These are phyloP conservation scores for Mucor ambiguus DNA, from an alignment of 371 early-diverging fungal species.

Conservation along the genomic window DNA sequence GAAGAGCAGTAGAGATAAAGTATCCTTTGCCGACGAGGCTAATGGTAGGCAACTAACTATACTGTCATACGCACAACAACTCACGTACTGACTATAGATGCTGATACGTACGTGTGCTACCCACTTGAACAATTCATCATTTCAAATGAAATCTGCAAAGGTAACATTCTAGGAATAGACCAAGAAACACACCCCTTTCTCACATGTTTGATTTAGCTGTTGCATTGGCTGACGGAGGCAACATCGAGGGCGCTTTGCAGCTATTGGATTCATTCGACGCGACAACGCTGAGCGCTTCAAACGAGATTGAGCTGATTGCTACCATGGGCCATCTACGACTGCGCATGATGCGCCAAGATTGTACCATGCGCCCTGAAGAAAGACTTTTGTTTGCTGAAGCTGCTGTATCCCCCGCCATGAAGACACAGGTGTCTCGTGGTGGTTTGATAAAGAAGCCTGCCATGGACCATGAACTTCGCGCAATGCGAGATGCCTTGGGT, in stretches of 20 bases:
- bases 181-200: background rate
- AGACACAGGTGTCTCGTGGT: slow-evolving; percentile 10
- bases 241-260: background rate
- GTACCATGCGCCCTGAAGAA: background rate
- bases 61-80: too few species aligned
- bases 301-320: slow-evolving; percentile 19
- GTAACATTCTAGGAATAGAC: background rate
- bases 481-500: slow-evolving; percentile 22
- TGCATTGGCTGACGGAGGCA: slow-evolving; percentile 1
- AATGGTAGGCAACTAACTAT: too few species aligned
- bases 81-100: too few species aligned
- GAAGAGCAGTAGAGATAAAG: background rate
- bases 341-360: slow-evolving; percentile 6
- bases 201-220: background rate
- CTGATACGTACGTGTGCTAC: slow-evolving; percentile 10
- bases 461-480: slow-evolving; percentile 5
- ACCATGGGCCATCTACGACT: slow-evolving; percentile 17
- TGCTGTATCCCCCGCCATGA: slow-evolving; percentile 19
- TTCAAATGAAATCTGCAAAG: slow-evolving; percentile 21
- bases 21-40: background rate
- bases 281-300: background rate
- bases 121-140: slow-evolving; percentile 19
- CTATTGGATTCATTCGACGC: slow-evolving; percentile 13
- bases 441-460: background rate
- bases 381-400: background rate